A percentile compares a stretch with the other conserved stretches of the same genome.
phyloP scores from a whole-genome alignment of 1,139 yeast genomes.

The Pichia sp. region DNA sequence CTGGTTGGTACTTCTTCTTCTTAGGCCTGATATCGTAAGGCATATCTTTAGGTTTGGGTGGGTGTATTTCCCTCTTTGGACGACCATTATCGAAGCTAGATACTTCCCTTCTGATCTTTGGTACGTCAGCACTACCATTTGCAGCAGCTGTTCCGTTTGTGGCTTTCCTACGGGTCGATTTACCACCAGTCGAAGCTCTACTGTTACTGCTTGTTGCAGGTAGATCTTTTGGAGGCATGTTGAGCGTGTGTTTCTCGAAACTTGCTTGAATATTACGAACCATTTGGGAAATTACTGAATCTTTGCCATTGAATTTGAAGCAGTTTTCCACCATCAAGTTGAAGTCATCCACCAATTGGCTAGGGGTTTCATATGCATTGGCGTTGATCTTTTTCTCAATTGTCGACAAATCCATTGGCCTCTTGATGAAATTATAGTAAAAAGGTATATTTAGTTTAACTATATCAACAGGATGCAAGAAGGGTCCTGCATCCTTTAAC shows the following conservation, averaged over 20 bases:
- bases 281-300: slow-evolving; percentile 83
- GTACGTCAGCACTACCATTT: slow-evolving; percentile 36
- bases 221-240: slow-evolving; percentile 78
- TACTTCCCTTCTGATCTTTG: slow-evolving; percentile 59
- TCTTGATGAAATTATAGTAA: slow-evolving; percentile 73
- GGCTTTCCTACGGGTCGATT: slow-evolving; percentile 12
- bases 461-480: slow-evolving; percentile 83
- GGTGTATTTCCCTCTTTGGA: slow-evolving; percentile 94
- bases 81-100: slow-evolving; percentile 47
- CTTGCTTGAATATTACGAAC: slow-evolving; percentile 85
- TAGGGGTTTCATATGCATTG: slow-evolving; percentile 67
- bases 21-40: slow-evolving; percentile 89
- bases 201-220: slow-evolving; percentile 31
- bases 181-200: slow-evolving; percentile 18
- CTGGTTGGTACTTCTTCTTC: slow-evolving; percentile 87
- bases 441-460: slow-evolving; percentile 86
- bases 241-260: slow-evolving; percentile 88
- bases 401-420: slow-evolving; percentile 93
- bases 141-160: background rate
- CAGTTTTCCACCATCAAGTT: slow-evolving; percentile 83
- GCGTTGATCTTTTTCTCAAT: slow-evolving; percentile 73
- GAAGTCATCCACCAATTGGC: slow-evolving; percentile 72
- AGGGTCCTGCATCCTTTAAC: slow-evolving; percentile 89
- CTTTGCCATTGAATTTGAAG: slow-evolving; percentile 76
- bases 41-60: slow-evolving; percentile 91